phyloP scores from a whole-genome alignment of 139 green algal species.

The Dunaliella sp. region DNA sequence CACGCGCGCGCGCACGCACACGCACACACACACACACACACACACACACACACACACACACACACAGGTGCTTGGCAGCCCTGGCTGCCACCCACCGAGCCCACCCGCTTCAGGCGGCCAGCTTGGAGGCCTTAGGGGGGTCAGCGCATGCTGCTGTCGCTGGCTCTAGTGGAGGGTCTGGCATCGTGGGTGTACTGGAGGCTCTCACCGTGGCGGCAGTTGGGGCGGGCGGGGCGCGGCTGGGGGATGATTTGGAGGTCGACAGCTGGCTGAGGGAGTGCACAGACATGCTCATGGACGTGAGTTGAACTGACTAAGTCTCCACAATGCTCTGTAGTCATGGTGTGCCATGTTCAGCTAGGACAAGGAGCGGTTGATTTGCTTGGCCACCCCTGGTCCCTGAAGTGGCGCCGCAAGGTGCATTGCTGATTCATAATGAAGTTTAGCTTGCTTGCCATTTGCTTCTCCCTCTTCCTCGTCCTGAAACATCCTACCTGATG shows the following conservation, averaged over 20 bases:
- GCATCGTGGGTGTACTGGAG: slow-evolving; percentile 42
- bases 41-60: neutral
- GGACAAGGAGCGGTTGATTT: too few relatives aligned
- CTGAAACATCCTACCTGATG: too few relatives aligned
- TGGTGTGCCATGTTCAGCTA: too few relatives aligned
- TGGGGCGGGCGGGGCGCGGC: slow-evolving; percentile 27
- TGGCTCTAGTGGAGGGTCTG: slow-evolving; percentile 14
- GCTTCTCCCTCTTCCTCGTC: neutral
- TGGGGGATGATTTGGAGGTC: slow-evolving; percentile 14
- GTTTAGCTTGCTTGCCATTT: neutral
- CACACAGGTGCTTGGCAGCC: slow-evolving; percentile 25
- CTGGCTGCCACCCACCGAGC: slow-evolving; percentile 25
- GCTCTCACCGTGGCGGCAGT: slow-evolving; percentile 49
- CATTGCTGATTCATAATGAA: too few relatives aligned
- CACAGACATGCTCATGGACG: slow-evolving; percentile 63
- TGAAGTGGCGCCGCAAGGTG: too few relatives aligned
- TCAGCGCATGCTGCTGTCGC: neutral
- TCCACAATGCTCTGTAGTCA: too few relatives aligned
- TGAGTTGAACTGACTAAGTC: too few relatives aligned
- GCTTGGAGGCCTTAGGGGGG: slow-evolving; percentile 8
- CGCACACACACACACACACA: neutral
- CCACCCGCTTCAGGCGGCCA: slow-evolving; percentile 23
- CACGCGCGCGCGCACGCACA: too few relatives aligned
- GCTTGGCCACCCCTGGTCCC: too few relatives aligned
- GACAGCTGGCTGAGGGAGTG: slow-evolving; percentile 50